Base-by-base conservation (phyloP, 2,329 filamentous ascomycete species). In the Arthrobotrys iridis region DNA sequence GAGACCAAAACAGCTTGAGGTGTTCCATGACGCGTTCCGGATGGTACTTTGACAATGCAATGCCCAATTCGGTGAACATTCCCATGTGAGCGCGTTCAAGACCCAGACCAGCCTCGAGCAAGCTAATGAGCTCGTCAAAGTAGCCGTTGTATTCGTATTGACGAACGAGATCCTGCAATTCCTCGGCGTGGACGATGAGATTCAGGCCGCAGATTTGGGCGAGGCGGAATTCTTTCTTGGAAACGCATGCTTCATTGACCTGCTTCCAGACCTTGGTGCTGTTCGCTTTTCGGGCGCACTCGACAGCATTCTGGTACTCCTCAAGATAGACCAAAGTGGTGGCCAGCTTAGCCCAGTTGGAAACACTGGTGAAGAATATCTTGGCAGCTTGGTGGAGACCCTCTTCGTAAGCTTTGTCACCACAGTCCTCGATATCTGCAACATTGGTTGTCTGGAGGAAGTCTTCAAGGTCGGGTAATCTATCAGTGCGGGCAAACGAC, bases 211-310 rank as follows among this genome's bases (percentile, higher is more conserved):
- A 99, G 80, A 99, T 99, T 84, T 98, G 95, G 24, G 96, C 95
- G 74, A 99, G 90, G 77, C 94, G 92, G 89, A 99, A 99, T 82
- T 99, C 95, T 86, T 97, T 98, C 89, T 98, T 99, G 77, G 88
- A 89, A 78, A 99, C 92, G 81, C 95, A 99, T 20, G 94, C 95
- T 81, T 93, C 91, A 84, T 98, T 96, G 79, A 99, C 95, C 84
- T 99, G 92, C 84, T 95, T 96, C 95, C 95, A 99, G 60, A 99
- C 95, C 86, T 96, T 97, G 84, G 97, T 93, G 83, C 93, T 98
- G 86, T 98, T 99, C 80, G 95, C 95, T 85, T 99, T 98, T 82
- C 95, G 92, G 24, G 96, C 95, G 81, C 93, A 97, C 82, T 99
- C 95, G 43, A 99, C 95, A 48, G 95, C 95, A 79, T 93, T 93